These are phyloP conservation scores for Danielia oregonensis DNA, from an alignment of 805 yeast species.

Conservation along the genomic window DNA sequence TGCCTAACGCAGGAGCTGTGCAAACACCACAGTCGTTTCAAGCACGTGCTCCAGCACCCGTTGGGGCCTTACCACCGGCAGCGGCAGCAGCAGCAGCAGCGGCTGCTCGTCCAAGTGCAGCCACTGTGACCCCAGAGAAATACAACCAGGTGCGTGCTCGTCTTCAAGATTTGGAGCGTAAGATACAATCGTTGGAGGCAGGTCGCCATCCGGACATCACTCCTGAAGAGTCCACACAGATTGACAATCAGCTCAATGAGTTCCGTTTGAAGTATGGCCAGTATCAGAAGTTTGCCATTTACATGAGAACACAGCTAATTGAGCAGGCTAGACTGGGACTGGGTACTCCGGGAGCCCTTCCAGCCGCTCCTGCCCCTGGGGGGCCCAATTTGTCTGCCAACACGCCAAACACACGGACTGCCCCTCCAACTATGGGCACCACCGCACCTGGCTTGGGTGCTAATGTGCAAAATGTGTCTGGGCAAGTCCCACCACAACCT, in stretches of 20 bases:
- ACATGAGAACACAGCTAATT: conserved; percentile 40
- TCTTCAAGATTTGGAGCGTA: conserved; percentile 47
- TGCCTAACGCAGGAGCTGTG: background rate
- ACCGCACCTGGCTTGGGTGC: conserved; percentile 2
- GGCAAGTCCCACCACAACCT: conserved; percentile 3
- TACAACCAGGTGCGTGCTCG: conserved; percentile 44
- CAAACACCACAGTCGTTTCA: conserved; percentile 4
- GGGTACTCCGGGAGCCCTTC: conserved; percentile 5
- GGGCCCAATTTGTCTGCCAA: no score
- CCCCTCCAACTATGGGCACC: no score
- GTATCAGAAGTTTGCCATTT: conserved; percentile 48
- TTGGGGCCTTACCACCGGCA: conserved; percentile 4
- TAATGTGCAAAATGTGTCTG: background rate
- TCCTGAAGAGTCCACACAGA: conserved; percentile 41
- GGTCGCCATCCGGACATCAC: conserved; percentile 42
- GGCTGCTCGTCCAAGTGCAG: background rate
- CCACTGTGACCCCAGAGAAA: conserved; percentile 32
- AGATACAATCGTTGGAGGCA: conserved; percentile 47
- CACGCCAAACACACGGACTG: background rate
- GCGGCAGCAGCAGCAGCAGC: conserved; percentile 4
- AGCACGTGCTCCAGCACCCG: conserved; percentile 2
- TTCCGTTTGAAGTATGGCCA: conserved; percentile 45
- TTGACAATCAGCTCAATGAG: conserved; percentile 48
- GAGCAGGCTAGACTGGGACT: conserved; percentile 23
- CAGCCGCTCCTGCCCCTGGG: conserved; percentile 3